Percentiles rank a stretch among this genome's conserved stretches.
Conservation (phyloP, 495 filamentous ascomycete species). For the Aspergillus panamensis region DNA sequence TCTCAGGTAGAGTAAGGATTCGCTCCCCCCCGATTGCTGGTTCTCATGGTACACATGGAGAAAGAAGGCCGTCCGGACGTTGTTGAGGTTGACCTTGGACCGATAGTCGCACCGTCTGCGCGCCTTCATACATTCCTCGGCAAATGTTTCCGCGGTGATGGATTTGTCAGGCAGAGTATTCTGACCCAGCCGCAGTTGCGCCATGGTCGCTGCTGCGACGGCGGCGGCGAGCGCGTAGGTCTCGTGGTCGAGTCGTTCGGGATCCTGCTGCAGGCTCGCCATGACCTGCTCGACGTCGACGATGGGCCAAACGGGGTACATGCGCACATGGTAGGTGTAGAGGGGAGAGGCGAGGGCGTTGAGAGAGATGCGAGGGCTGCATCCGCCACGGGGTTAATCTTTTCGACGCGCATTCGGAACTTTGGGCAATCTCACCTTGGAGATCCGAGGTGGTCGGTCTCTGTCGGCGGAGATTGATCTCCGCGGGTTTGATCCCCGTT, state of each 20-base stretch:
- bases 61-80: constrained; percentile 41
- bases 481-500: not conserved
- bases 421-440: not conserved
- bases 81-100: constrained; percentile 20
- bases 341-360: constrained; percentile 21
- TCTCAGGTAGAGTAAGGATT: constrained; percentile 39
- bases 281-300: constrained; percentile 40
- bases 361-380: constrained; percentile 24
- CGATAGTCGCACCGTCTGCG: constrained; percentile 16
- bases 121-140: constrained; percentile 17
- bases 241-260: constrained; percentile 32
- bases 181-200: constrained; percentile 39
- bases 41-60: constrained; percentile 47
- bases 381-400: not conserved
- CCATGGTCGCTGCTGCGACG: constrained; percentile 43
- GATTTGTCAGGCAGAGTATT: constrained; percentile 18
- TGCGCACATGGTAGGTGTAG: constrained; percentile 42
- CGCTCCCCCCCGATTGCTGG: constrained; percentile 35
- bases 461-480: not conserved
- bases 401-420: not conserved
- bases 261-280: constrained; percentile 27
- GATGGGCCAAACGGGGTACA: constrained; percentile 50
- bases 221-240: constrained; percentile 40
- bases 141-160: constrained; percentile 23
- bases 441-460: not conserved